Conservation (phyloP, 1,284 basidiomycete genomes). For the Xanthoconium separans region DNA sequence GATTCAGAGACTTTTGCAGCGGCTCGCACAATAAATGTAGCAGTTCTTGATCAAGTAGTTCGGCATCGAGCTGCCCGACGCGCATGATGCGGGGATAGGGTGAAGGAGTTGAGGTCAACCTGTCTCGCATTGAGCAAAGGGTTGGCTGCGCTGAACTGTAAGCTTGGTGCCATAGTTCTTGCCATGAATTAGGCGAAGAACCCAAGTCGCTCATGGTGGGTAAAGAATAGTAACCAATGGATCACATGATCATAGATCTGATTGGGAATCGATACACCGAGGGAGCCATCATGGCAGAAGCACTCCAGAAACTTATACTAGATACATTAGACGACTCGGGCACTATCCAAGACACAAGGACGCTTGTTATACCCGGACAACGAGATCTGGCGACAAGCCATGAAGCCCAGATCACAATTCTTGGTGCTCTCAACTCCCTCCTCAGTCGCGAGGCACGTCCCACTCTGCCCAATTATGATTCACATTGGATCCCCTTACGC, state of each 20-base stretch:
- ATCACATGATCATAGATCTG: constrained; percentile 29
- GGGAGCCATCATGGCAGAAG: constrained; percentile 67
- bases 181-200: constrained; percentile 15
- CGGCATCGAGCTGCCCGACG: constrained; percentile 91
- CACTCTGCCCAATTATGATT: constrained; percentile 3
- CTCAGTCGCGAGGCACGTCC: constrained; percentile 76
- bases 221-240: not conserved
- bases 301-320: constrained; percentile 78
- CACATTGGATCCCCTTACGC: constrained; percentile 18
- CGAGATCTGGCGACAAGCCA: constrained; percentile 56
- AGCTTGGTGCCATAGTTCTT: constrained; percentile 52
- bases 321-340: constrained; percentile 62
- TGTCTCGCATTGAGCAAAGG: constrained; percentile 46
- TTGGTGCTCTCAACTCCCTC: constrained; percentile 88
- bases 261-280: constrained; percentile 10
- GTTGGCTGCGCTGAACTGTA: constrained; percentile 61
- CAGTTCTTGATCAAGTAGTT: constrained; percentile 90
- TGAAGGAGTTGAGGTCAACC: constrained; percentile 32
- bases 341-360: constrained; percentile 73
- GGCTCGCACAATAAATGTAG: constrained; percentile 82
- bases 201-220: constrained; percentile 17
- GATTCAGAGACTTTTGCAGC: constrained; percentile 71
- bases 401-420: constrained; percentile 78
- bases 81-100: constrained; percentile 59
- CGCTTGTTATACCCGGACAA: constrained; percentile 67